Base-by-base conservation (phyloP, 441 rosid species). In the Adansonia grandidieri region DNA sequence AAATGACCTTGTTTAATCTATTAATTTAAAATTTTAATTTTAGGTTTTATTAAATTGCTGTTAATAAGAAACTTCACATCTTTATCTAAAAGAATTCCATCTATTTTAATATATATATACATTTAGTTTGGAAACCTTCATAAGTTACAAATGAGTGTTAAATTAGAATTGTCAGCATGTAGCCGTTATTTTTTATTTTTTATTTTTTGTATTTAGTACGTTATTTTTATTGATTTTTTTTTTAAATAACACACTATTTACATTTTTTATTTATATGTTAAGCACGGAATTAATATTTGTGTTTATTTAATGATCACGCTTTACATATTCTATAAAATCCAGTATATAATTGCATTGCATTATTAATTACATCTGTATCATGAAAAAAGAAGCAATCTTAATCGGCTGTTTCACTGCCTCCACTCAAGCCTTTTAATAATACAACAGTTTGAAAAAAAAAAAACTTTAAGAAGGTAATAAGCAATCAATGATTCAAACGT, bases 401-500 rank as follows among this genome's bases (percentile, higher is more conserved):
- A 32, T 70, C 15, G 15, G 22, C 14, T 2, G 14, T 20, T 58
- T 58, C 14, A 20, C 32, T 20, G 28, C 32, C 14, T 58, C 14
- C 22, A 58, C 63, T 24, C n/a, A 61, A 60, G 37, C 7, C 13
- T 62, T 28, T 5, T 61, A n/a, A 51, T 28, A 13, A 8, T 4
- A 9, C 42, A 53, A 71, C 62, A 15, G 32, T 37, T 17, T 40
- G 15, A 17, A 4, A 11, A 20, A 5, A 45, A 9, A 22, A 28
- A 47, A 19, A 6, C 50, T 28, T n/a, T 71, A 5, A n/a, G n/a
- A 56, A 54, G 47, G 53, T 71, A 54, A 5, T 8, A 72, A 32
- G 9, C 28, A 11, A 10, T 32, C 37, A 73, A 0, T 32, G 32
- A 2, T 64, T 77, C 58, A 77, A 19, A 48, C 32, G 24, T 82